These are phyloP conservation scores for Camptophora hylomeconis DNA, from an alignment of 2,329 filamentous ascomycete species.

Conservation along the genomic window DNA sequence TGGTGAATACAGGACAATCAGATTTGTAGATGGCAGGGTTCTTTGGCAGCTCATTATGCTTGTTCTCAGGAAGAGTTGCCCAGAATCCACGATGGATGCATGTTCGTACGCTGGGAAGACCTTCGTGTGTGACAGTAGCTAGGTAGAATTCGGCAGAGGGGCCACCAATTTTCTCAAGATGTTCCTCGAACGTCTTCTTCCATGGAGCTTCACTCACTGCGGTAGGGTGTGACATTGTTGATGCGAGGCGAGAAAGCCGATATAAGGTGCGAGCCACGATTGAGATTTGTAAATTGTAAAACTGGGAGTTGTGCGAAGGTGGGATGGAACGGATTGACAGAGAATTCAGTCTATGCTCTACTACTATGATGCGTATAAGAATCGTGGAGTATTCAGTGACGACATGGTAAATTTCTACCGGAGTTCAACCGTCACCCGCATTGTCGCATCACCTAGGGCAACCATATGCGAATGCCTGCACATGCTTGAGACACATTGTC, in stretches of 20 bases:
- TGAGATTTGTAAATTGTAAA: too few species aligned
- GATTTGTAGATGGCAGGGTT: conserved; percentile 62
- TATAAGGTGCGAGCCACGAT: conserved; percentile 1
- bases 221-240: conserved; percentile 27
- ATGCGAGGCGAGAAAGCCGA: conserved; percentile 14
- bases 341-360: too few species aligned
- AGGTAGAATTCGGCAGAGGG: conserved; percentile 28
- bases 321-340: too few species aligned
- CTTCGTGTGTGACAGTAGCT: conserved; percentile 28
- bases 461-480: too few species aligned
- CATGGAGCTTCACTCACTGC: conserved; percentile 35
- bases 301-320: too few species aligned
- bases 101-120: conserved; percentile 48
- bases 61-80: conserved; percentile 55
- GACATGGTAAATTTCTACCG: too few species aligned
- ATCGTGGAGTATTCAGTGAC: too few species aligned
- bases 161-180: conserved; percentile 29
- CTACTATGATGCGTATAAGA: too few species aligned
- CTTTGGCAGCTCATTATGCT: conserved; percentile 55
- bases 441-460: too few species aligned
- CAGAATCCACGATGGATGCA: conserved; percentile 82
- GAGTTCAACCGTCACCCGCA: too few species aligned
- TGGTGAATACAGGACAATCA: conserved; percentile 73
- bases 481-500: too few species aligned
- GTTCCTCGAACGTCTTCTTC: conserved; percentile 36